Percentiles rank a stretch among this genome's conserved stretches.
Conservation (phyloP, 257 asterid species). For the Echites panduratus region DNA sequence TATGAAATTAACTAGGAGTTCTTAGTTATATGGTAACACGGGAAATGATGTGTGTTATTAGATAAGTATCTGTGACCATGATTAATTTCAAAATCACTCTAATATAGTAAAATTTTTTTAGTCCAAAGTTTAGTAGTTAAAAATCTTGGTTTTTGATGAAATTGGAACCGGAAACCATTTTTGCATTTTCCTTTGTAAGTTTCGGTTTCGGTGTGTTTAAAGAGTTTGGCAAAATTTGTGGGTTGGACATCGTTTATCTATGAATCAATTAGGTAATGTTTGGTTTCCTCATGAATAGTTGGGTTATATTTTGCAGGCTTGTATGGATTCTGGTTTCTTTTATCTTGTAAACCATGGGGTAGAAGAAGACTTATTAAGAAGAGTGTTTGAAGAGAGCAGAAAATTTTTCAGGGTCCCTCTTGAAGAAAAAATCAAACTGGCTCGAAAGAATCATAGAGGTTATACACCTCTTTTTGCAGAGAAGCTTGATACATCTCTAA, state of each 20-base stretch:
- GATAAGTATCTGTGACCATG: neutral
- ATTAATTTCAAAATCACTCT: neutral
- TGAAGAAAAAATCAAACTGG: constrained; percentile 41
- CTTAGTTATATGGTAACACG: neutral
- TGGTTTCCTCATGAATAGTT: neutral
- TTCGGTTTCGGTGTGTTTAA: neutral
- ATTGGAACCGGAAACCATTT: neutral
- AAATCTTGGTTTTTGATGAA: neutral
- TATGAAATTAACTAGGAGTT: neutral
- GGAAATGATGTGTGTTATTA: too few species aligned
- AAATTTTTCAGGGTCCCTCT: constrained; percentile 35
- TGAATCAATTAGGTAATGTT: neutral
- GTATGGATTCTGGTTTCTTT: constrained; percentile 50
- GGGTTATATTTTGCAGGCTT: constrained; percentile 30
- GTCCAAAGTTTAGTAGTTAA: neutral
- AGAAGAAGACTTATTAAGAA: constrained; percentile 29
- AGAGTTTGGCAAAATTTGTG: neutral
- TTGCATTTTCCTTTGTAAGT: neutral
- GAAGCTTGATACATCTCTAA: constrained; percentile 41
- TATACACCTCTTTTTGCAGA: constrained; percentile 49
- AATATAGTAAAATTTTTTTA: neutral
- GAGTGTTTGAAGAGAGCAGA: constrained; percentile 36
- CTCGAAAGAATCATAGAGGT: constrained; percentile 37
- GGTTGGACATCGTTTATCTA: too few species aligned
- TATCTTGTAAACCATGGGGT: constrained; percentile 59